phyloP scores from a whole-genome alignment of 2,329 filamentous ascomycete genomes.

The Coleophoma crateriformis region DNA sequence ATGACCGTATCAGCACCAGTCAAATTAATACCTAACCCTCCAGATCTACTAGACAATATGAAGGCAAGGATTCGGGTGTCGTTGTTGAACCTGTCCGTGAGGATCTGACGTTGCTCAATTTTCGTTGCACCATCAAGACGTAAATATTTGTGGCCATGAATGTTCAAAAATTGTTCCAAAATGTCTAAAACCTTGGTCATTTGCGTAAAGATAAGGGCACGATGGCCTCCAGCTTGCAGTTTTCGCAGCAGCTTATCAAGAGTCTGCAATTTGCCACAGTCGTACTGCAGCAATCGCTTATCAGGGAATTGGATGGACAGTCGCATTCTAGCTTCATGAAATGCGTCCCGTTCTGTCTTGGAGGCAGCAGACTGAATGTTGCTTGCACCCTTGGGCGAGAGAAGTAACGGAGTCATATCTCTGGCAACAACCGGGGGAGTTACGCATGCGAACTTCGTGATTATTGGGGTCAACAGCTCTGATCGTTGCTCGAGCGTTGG shows the following conservation, averaged over 20 bases:
- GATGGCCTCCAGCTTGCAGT: slow-evolving; percentile 83
- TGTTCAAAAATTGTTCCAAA: slow-evolving; percentile 94
- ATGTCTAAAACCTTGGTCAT: slow-evolving; percentile 99
- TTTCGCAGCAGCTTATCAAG: slow-evolving; percentile 81
- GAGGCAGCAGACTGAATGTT: slow-evolving; percentile 51
- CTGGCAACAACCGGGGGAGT: slow-evolving; percentile 84
- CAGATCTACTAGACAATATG: slow-evolving; percentile 90
- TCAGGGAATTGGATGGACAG: slow-evolving; percentile 96
- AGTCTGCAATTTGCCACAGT: slow-evolving; percentile 92
- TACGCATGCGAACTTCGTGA: slow-evolving; percentile 87
- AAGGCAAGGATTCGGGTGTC: slow-evolving; percentile 90
- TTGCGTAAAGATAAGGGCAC: slow-evolving; percentile 96
- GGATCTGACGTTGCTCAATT: slow-evolving; percentile 88
- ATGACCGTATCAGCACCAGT: slow-evolving; percentile 97
- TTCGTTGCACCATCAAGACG: slow-evolving; percentile 95
- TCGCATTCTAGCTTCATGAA: slow-evolving; percentile 89
- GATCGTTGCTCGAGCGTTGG: slow-evolving; percentile 70
- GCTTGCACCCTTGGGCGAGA: slow-evolving; percentile 55
- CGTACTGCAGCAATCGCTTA: slow-evolving; percentile 91
- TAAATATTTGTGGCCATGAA: slow-evolving; percentile 94
- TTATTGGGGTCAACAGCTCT: slow-evolving; percentile 63
- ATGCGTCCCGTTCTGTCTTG: slow-evolving; percentile 67
- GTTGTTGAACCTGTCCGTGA: slow-evolving; percentile 95
- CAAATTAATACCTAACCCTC: slow-evolving; percentile 91
- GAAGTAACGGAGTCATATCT: slow-evolving; percentile 63